Evolutionary conservation across 306 rosid genomes (phyloP), one percentile per base, ranked within the genome.

Genomic region (Vigna trinervia): DNA sequence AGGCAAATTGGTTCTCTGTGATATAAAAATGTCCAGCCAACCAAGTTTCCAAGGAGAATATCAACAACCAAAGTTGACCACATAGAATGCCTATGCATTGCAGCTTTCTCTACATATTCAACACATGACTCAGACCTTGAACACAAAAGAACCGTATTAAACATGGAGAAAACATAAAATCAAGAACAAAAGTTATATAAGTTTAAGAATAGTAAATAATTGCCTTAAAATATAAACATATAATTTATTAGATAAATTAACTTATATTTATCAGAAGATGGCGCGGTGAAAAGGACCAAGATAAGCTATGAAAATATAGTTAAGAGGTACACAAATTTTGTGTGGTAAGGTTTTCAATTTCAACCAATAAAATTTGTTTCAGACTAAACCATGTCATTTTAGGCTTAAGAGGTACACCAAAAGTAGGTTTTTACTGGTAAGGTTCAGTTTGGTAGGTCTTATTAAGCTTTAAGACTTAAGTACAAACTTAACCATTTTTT

Each of bases 11-110:
- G 76, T 75, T 90, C 96, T 78, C 87, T 76, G 75, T 89, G 84
- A 87, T 76, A 86, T 81, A 92, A 75, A 79, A 92, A 63, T 63
- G 85, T 79, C 90, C 89, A 86, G 43, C 97, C 98, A 80, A 92
- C 69, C 89, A 88, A 77, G 86, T 89, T 95, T 80, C 97, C 97
- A 69, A 92, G 83, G 68, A 92, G 86, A 58, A 88, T 78, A 88
- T 92, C 97, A 70, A 88, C 88, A 77, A 86, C 82, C 83, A 95
- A 82, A 77, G 91, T 83, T 79, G 97, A 89, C 97, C 97, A 95
- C 87, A 88, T 73, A 50, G 93, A 89, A 90, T 95, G 97, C 80
- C 85, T 90, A 75, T 71, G 90, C 89, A 89, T 82, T 71, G 98
- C 91, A 79, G 93, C 90, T 86, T 90, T 88, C 87, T 95, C 97